These are phyloP conservation scores for Rhytidhysteron rufulum DNA, from an alignment of 2,329 filamentous ascomycete genomes.

Conservation along the genomic window DNA sequence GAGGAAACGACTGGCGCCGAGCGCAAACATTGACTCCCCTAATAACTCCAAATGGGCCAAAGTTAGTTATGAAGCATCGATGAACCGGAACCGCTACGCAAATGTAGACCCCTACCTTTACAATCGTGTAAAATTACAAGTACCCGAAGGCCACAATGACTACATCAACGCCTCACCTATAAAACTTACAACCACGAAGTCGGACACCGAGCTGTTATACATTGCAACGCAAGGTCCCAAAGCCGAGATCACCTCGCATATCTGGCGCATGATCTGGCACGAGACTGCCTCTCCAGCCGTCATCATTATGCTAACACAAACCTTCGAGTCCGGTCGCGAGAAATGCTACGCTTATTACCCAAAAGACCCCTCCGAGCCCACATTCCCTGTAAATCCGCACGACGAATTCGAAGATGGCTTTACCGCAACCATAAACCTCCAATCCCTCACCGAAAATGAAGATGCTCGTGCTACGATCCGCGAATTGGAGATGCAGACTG, in stretches of 20 bases:
- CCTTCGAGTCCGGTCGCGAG: slow-evolving; percentile 69
- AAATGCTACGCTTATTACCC: slow-evolving; percentile 94
- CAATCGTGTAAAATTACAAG: slow-evolving; percentile 76
- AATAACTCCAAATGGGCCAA: slow-evolving; percentile 57
- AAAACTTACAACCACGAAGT: slow-evolving; percentile 36
- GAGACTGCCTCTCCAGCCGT: slow-evolving; percentile 69
- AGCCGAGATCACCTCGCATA: slow-evolving; percentile 67
- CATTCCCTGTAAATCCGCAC: slow-evolving; percentile 55
- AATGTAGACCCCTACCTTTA: slow-evolving; percentile 90
- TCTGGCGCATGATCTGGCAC: slow-evolving; percentile 94
- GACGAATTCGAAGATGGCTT: slow-evolving; percentile 65
- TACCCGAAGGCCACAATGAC: slow-evolving; percentile 60
- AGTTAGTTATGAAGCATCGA: slow-evolving; percentile 54
- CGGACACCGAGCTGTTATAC: slow-evolving; percentile 54
- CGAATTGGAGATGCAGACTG: slow-evolving; percentile 55
- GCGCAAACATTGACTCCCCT: slow-evolving; percentile 14
- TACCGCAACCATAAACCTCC: slow-evolving; percentile 63
- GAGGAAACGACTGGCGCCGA: slow-evolving; percentile 48
- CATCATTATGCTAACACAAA: slow-evolving; percentile 92
- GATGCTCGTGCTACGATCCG: slow-evolving; percentile 65
- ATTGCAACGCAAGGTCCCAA: slow-evolving; percentile 96
- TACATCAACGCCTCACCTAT: slow-evolving; percentile 53
- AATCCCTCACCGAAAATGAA: slow-evolving; percentile 52
- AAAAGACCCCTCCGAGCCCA: slow-evolving; percentile 33
- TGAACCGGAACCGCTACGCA: slow-evolving; percentile 72